Evolutionary conservation across 139 green algal genomes (phyloP).

Genomic region (Ettlia oleoabundans): DNA sequence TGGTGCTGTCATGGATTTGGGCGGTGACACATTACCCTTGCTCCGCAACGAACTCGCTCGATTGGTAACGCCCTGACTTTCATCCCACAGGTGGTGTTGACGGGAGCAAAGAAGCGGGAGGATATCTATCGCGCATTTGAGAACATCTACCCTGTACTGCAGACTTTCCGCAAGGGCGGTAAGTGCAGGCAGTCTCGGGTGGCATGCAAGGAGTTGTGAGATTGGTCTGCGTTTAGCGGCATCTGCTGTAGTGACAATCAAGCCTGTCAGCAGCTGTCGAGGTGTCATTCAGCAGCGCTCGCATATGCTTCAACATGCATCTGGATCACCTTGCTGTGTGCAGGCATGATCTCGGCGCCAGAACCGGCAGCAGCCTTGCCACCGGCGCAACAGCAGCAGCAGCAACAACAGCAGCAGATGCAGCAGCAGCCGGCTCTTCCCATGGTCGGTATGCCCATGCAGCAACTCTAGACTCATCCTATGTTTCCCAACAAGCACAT

Average conservation of each 20-base stretch:
- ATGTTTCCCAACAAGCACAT: neutral
- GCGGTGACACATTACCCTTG: no score
- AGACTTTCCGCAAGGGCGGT: slow-evolving; percentile 88
- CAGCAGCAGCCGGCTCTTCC: neutral
- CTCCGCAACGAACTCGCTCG: no score
- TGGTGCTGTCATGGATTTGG: no score
- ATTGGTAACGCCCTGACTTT: no score
- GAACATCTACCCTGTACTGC: slow-evolving; percentile 97
- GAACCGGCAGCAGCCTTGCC: slow-evolving; percentile 9
- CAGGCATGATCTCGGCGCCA: slow-evolving; percentile 36
- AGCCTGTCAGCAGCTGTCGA: no score
- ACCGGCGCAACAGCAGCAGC: slow-evolving; percentile 18
- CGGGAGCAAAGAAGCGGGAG: slow-evolving; percentile 89
- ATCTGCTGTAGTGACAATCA: no score
- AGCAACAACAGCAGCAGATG: slow-evolving; percentile 4
- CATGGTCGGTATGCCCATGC: no score
- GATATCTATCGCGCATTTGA: slow-evolving; percentile 99
- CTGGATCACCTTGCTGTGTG: neutral
- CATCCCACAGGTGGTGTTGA: no score
- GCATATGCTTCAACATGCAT: neutral
- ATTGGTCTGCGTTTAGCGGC: no score
- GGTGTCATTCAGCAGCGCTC: neutral
- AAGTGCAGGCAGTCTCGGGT: neutral
- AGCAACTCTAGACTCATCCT: neutral
- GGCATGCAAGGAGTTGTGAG: no score